These are phyloP conservation scores for Yamadazyma takamatsuzukensis DNA, from an alignment of 805 yeast species.

Conservation along the genomic window DNA sequence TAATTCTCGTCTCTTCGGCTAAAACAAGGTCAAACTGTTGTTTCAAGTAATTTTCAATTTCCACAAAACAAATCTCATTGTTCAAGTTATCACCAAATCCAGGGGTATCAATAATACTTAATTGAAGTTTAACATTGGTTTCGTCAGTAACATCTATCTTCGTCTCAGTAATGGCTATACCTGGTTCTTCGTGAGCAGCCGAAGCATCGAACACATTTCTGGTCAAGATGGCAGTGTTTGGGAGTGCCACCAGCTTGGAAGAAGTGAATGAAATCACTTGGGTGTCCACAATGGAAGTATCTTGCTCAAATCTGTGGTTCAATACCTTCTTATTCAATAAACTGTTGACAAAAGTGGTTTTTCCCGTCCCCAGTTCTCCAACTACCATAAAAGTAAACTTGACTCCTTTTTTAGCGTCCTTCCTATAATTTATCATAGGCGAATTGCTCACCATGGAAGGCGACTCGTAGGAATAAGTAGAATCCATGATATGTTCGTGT, in stretches of 20 bases:
- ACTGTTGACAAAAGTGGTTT: constrained; percentile 70
- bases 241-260: constrained; percentile 52
- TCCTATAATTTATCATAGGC: constrained; percentile 51
- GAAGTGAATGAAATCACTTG: constrained; percentile 55
- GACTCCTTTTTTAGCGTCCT: constrained; percentile 69
- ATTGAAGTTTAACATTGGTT: constrained; percentile 48
- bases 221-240: constrained; percentile 53
- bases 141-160: constrained; percentile 60
- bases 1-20: constrained; percentile 82
- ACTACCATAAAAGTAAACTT: constrained; percentile 70
- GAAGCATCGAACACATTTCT: constrained; percentile 57
- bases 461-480: constrained; percentile 22
- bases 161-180: constrained; percentile 70
- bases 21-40: constrained; percentile 76
- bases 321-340: constrained; percentile 59
- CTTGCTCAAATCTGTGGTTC: constrained; percentile 51
- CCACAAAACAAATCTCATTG: constrained; percentile 63
- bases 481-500: too few relatives aligned
- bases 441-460: constrained; percentile 27
- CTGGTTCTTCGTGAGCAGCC: constrained; percentile 63
- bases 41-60: constrained; percentile 62
- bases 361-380: constrained; percentile 76
- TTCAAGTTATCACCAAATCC: constrained; percentile 78
- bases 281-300: constrained; percentile 26
- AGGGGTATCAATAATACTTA: constrained; percentile 66